Percentiles rank a stretch among this genome's conserved stretches.
Evolutionary conservation across 164 flowering plant species (phyloP).

Genomic region (Aristolochia contorta): DNA sequence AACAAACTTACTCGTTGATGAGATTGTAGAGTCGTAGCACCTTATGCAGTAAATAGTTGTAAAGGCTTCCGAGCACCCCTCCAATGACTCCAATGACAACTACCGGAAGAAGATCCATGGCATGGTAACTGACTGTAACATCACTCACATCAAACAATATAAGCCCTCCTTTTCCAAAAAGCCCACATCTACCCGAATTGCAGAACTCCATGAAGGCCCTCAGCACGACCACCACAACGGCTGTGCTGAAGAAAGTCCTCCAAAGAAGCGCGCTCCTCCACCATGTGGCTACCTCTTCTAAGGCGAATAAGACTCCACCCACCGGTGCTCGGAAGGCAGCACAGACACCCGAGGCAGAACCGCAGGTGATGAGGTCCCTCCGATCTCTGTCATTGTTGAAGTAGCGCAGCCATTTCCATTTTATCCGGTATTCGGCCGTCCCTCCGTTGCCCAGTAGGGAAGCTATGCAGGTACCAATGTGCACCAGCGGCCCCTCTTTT

Average conservation of each 20-base stretch:
- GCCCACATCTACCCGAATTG: slow-evolving; percentile 65
- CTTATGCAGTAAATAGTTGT: slow-evolving; percentile 73
- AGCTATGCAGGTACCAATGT: slow-evolving; percentile 83
- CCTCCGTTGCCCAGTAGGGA: slow-evolving; percentile 86
- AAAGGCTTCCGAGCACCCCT: slow-evolving; percentile 80
- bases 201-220: slow-evolving; percentile 75
- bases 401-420: slow-evolving; percentile 83
- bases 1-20: slow-evolving; percentile 68
- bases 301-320: slow-evolving; percentile 83
- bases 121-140: slow-evolving; percentile 46
- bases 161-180: slow-evolving; percentile 89
- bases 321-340: slow-evolving; percentile 93
- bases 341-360: slow-evolving; percentile 84
- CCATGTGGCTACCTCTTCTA: slow-evolving; percentile 94
- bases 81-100: slow-evolving; percentile 69
- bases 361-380: slow-evolving; percentile 83
- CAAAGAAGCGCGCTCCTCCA: slow-evolving; percentile 96
- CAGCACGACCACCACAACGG: slow-evolving; percentile 87
- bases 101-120: slow-evolving; percentile 54
- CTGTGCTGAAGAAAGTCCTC: slow-evolving; percentile 95
- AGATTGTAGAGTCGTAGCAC: slow-evolving; percentile 74
- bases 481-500: slow-evolving; percentile 94
- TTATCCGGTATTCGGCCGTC: slow-evolving; percentile 57
- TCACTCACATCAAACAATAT: slow-evolving; percentile 85
- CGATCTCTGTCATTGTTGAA: slow-evolving; percentile 91